Evolutionary conservation across 208 protist genomes (phyloP), one percentile per base, ranked within the genome.

Genomic region (Wallacemonas rigidus): DNA sequence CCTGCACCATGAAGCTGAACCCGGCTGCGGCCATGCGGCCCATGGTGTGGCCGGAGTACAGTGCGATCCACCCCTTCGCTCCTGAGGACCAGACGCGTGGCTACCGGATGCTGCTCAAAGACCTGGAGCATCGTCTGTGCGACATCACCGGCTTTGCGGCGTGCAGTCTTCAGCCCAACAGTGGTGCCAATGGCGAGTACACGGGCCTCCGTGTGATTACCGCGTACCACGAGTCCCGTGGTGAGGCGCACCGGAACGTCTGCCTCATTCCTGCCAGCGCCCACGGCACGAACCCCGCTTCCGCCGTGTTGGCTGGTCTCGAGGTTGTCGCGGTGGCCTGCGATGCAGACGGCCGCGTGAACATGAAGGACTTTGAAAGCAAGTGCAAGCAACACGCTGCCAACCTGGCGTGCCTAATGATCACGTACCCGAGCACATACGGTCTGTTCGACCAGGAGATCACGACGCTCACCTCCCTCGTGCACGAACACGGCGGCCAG

Each of bases 1-100:
- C 95, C 26, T 99, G 98, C 79, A 99, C 98, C 3, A 99, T 99
- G 98, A 99, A 99, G 84, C 91, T 99, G 12, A 99, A 99, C 89
- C 88, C 98, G 0, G 95, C 97, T 8, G 76, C 94, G 1, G 93
- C 97, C 67, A 98, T 99, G 97, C 87, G 94, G 5, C 94, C 98
- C 2, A 77, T 99, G 43, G 96, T 94, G 50, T 99, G 96, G 97
- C 89, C 92, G 44, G 88, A 98, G 69, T 95, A 98, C 77, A 93
- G 76, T 60, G 81, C 70, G 40, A 69, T 99, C 47, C 98, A 99
- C 76, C 98, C 98, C 40, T 99, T 98, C 75, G 98, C 85, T 8
- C 98, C 98, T 36, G 69, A 79, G 1, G 74, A 91, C 60, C 98
- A 99, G 88, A 80, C 92, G 9, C 57, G 83, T 54, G 97, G 95